Conservation (phyloP, 2,329 filamentous ascomycete genomes). For the Leptographium galeiforme region DNA sequence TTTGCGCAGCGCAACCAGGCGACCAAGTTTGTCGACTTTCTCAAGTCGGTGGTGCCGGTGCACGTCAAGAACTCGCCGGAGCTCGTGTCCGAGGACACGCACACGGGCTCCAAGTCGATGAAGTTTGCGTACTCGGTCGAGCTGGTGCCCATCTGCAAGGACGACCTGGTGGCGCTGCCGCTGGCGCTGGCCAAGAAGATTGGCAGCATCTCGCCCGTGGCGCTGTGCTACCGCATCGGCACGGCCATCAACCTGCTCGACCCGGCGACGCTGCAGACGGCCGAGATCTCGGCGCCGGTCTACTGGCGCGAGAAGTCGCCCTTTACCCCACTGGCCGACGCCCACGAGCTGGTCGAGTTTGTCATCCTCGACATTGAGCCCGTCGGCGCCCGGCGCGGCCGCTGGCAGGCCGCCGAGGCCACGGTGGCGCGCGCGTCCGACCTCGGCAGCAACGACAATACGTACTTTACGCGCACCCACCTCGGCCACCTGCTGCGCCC, state of each 20-base stretch:
- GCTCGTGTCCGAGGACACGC: conserved; percentile 74
- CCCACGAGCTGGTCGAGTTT: conserved; percentile 78
- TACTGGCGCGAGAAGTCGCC: conserved; percentile 72
- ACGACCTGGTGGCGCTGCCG: conserved; percentile 88
- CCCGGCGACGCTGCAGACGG: conserved; percentile 78
- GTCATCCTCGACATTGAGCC: conserved; percentile 90
- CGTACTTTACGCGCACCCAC: conserved; percentile 84
- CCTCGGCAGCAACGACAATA: conserved; percentile 71
- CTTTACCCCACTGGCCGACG: conserved; percentile 71
- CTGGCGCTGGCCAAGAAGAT: conserved; percentile 75
- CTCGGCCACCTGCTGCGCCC: conserved; percentile 73
- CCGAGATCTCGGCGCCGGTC: conserved; percentile 66
- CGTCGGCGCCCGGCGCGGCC: conserved; percentile 60
- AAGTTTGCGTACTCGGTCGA: conserved; percentile 90
- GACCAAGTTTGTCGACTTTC: conserved; percentile 65
- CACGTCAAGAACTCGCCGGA: conserved; percentile 46
- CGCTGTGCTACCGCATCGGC: conserved; percentile 76
- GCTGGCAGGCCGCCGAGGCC: conserved; percentile 72
- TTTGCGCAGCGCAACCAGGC: conserved; percentile 83
- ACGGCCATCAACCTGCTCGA: conserved; percentile 85
- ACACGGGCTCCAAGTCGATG: conserved; percentile 82
- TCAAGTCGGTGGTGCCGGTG: conserved; percentile 60
- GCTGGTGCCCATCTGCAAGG: conserved; percentile 89
- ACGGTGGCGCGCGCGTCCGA: conserved; percentile 81
- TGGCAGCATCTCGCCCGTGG: conserved; percentile 79